Base-by-base conservation (phyloP, 805 yeast genomes). In the Kazachstania africana region DNA sequence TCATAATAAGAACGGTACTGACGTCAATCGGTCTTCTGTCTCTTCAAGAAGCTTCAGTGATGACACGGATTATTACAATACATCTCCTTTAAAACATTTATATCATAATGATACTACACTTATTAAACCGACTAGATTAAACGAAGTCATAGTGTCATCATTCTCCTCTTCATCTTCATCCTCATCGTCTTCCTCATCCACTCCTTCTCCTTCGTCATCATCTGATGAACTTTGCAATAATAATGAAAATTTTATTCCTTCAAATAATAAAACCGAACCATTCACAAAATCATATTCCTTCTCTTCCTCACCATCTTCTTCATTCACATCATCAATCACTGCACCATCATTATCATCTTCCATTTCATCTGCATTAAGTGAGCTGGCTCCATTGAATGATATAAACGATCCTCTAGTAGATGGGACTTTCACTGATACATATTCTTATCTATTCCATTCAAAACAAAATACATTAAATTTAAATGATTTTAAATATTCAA, bases 41-140 rank as follows among this genome's bases (percentile, higher is more conserved):
- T 16, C 24, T n/a, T 43, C 50, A 12, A 43, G 59, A 27, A 45
- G 39, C 25, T 54, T 54, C 18, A 44, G 47, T 24, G 51, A 49
- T 13, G 44, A 50, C 26, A 54, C 58, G 1, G 58, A 54, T 29
- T 54, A 53, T 33, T 54, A 43, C 32, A 53, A 54, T 28, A 44
- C 53, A 1, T 53, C 58, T 8, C 59, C 59, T 8, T 39, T 53
- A 32, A 54, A 52, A 24, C 56, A 54, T 35, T 32, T 51, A 15
- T 53, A 47, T 33, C 54, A 51, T 29, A 44, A 47, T 24, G 50
- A 47, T 25, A 36, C 47, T 5, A 36, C 47, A 4, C 21, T 42
- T 34, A 41, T 47, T 2, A 44, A 35, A 24, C 50, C 54, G 13
- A 41, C 37, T 12, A 44, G 39, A 25, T 23, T 42, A 25, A 48